Evolutionary conservation across 768 basidiomycete genomes (phyloP).

Genomic region (Galerina marginata): DNA sequence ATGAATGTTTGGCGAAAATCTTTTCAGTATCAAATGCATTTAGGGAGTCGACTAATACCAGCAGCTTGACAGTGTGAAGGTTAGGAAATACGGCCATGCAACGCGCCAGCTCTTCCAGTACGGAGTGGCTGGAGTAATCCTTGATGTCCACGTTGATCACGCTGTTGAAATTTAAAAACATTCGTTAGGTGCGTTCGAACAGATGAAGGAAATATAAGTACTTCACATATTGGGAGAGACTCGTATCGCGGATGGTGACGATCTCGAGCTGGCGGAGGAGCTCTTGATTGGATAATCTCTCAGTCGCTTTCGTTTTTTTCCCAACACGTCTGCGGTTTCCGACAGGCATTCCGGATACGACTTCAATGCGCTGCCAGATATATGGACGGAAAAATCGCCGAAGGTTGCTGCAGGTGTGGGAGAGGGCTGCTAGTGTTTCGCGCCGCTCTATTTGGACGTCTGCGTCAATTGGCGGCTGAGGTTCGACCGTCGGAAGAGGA

Average conservation of each 20-base stretch:
- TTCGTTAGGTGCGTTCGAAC: neutral
- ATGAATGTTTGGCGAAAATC: neutral
- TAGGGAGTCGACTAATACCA: neutral
- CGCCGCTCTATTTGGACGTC: neutral
- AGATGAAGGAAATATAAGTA: neutral
- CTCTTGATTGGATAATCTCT: constrained; percentile 18
- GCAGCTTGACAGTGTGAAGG: constrained; percentile 25
- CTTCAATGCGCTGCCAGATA: constrained; percentile 19
- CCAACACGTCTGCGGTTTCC: neutral
- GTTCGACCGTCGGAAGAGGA: constrained; percentile 5
- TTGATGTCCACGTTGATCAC: constrained; percentile 24
- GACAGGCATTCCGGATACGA: neutral
- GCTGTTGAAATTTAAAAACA: neutral
- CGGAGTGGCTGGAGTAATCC: constrained; percentile 11
- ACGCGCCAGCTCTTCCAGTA: constrained; percentile 27
- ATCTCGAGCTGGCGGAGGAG: constrained; percentile 27
- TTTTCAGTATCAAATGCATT: constrained; percentile 10
- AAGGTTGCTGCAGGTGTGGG: constrained; percentile 18
- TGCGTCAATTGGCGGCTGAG: neutral
- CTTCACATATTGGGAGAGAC: constrained; percentile 23
- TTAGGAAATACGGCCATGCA: constrained; percentile 32
- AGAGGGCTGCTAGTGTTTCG: constrained; percentile 6
- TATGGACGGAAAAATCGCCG: constrained; percentile 13
- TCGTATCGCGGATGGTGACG: constrained; percentile 26
- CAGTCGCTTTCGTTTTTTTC: neutral